Conservation (phyloP, 2,329 filamentous ascomycete genomes). For the Pochonia chlamydosporia region DNA sequence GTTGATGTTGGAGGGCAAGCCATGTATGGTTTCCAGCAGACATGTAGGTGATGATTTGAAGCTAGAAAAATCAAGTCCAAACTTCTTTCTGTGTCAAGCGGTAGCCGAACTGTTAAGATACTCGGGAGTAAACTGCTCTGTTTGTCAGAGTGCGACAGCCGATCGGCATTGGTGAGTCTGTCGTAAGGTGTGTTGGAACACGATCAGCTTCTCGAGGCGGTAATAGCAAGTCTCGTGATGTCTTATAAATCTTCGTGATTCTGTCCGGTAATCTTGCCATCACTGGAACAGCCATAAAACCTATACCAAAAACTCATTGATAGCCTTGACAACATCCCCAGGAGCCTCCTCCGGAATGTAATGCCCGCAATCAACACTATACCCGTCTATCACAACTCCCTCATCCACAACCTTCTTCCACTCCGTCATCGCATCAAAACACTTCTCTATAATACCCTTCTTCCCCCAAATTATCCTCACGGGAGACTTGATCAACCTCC, state of each 20-base stretch:
- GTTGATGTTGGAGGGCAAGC: too few relatives aligned
- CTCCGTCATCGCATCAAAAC: constrained; percentile 42
- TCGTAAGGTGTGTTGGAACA: too few relatives aligned
- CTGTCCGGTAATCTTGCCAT: background rate
- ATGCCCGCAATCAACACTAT: constrained; percentile 40
- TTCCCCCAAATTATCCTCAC: constrained; percentile 46
- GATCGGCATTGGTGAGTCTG: too few relatives aligned
- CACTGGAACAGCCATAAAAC: background rate
- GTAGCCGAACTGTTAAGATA: background rate
- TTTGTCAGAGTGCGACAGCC: too few relatives aligned
- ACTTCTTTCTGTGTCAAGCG: too few relatives aligned
- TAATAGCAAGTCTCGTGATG: too few relatives aligned
- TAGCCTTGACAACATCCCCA: constrained; percentile 34
- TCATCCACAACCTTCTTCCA: constrained; percentile 41
- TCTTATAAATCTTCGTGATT: too few relatives aligned
- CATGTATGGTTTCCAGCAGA: too few relatives aligned
- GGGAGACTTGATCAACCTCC: constrained; percentile 38
- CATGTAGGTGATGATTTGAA: too few relatives aligned
- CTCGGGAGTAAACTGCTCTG: too few relatives aligned
- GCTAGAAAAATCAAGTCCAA: too few relatives aligned
- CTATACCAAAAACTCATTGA: constrained; percentile 31
- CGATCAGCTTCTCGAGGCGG: too few relatives aligned
- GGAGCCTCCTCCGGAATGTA: constrained; percentile 48
- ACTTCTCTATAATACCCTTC: constrained; percentile 40
- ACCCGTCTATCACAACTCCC: constrained; percentile 30